Base-by-base conservation (phyloP, 2,329 filamentous ascomycete genomes). In the Rhinocladiella similis region DNA sequence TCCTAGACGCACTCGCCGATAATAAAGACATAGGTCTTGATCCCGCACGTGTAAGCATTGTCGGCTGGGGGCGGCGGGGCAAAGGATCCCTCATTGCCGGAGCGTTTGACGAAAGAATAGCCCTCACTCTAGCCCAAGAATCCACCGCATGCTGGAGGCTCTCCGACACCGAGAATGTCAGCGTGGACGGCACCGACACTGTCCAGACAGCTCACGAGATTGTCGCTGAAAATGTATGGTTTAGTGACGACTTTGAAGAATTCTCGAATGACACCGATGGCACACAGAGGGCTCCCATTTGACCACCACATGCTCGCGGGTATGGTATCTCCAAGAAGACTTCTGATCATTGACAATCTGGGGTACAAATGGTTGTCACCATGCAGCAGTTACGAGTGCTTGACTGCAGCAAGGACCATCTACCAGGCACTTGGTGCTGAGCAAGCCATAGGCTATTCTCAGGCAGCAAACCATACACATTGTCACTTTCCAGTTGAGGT, bases 71-170 rank as follows among this genome's bases (percentile, higher is more conserved):
- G 51, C 80, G 83, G 39, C 84, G 86, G 70, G 83, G 83, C 54
- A 86, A 86, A 72, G 83, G 83, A 12, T 83, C 83, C 27, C 78
- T 86, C 60, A 74, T 86, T n/a, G 80, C 79, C 3, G 83, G 82
- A 14, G 83, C 83, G 2, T 74, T 86, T 19, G 81, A 83, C 57
- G 67, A 74, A 52, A 82, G 83, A 41, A 83, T 86, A 57, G 82
- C 80, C 16, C 75, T 87, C 33, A 84, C 82, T 13, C 75, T 87
- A 35, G 82, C 83, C 0, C 83, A 86, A 68, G 83, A 86, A 70
- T 84, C 81, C 39, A 77, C 83, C 18, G 82, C 81, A 14, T 85
- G 82, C 73, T 86, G 83, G 83, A 79, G 83, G 54, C 76, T 83
- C 62, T 77, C 75, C 3, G 77, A 81, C 65, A 66, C 70, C 36